Evolutionary conservation across 208 protist genomes (phyloP), one percentile per base, ranked within the genome.

Genomic region (Leishmania guyanensis): DNA sequence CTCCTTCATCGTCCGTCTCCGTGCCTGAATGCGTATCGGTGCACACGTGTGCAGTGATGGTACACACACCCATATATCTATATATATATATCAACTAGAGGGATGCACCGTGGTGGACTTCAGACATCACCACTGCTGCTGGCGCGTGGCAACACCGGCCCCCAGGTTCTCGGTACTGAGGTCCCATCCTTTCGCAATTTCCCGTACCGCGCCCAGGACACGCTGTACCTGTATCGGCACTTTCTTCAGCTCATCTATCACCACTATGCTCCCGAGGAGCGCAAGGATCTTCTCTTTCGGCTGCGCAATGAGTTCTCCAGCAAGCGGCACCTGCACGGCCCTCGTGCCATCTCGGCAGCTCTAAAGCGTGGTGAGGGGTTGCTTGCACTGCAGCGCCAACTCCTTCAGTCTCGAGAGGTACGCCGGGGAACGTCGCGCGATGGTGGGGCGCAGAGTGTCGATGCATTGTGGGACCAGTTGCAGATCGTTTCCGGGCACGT

Each of bases 221-320:
- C 90, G 1, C 84, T 97, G 22, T 76, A 92, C 64, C 84, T 96
- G 6, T 97, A 97, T 84, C 84, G 88, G 6, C 79, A 90, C 80
- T 96, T 97, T 56, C 89, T 95, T 16, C 89, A 89, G n/a, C 91
- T 96, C 78, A 94, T 97, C 75, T 89, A 95, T 80, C 85, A 87
- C 73, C 77, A 90, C 60, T 86, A 96, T 77, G 81, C 85, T 0
- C 90, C 92, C 0, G 86, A 92, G 80, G 93, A 96, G 74, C 89
- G 91, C 5, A 75, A 77, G 16, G 94, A 96, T 51, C 70, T 95
- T 72, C 85, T 92, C 5, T 95, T 95, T 72, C 91, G 92, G 2
- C 84, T 97, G 58, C 94, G 92, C 56, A 94, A 95, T 54, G 92
- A 96, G 82, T 97, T 96, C 72, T 43, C 82, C 62, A 88, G 87